Evolutionary conservation across 2,329 filamentous ascomycete species (phyloP).

Genomic region (Dactylellina drechsleri): DNA sequence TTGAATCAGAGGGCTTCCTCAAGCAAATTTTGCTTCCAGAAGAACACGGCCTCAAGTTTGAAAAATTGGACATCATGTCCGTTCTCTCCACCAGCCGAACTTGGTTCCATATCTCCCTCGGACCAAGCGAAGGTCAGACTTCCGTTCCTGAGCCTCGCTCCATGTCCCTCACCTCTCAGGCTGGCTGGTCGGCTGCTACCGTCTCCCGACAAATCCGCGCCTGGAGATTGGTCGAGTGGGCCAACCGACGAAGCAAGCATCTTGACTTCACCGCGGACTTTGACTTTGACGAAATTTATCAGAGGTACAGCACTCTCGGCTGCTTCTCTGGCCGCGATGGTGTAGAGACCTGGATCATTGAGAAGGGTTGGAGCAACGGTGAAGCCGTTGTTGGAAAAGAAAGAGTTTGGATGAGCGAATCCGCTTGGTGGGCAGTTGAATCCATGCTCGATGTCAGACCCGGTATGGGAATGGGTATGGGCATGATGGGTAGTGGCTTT

Average conservation of each 20-base stretch:
- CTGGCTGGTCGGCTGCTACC: constrained; percentile 87
- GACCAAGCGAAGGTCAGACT: constrained; percentile 82
- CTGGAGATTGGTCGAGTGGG: constrained; percentile 96
- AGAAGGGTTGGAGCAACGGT: constrained; percentile 97
- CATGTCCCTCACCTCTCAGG: constrained; percentile 73
- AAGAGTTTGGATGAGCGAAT: constrained; percentile 93
- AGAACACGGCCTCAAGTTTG: constrained; percentile 71
- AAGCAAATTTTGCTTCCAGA: constrained; percentile 83
- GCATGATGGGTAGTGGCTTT: constrained; percentile 66
- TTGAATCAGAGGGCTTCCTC: constrained; percentile 83
- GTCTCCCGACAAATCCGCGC: constrained; percentile 91
- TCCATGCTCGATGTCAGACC: constrained; percentile 80
- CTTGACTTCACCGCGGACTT: constrained; percentile 98
- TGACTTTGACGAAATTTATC: constrained; percentile 88
- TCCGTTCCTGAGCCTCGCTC: constrained; percentile 71
- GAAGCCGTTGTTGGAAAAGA: constrained; percentile 91
- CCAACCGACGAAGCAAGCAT: constrained; percentile 87
- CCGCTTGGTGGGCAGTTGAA: constrained; percentile 97
- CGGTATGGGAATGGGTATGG: constrained; percentile 58
- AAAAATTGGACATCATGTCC: constrained; percentile 78
- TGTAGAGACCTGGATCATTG: constrained; percentile 91
- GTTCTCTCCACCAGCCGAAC: constrained; percentile 84
- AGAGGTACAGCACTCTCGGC: constrained; percentile 82
- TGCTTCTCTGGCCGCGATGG: constrained; percentile 91
- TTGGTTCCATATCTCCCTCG: constrained; percentile 93